Evolutionary conservation across 2,329 filamentous ascomycete species (phyloP).

Genomic region (Botrytis fabae): DNA sequence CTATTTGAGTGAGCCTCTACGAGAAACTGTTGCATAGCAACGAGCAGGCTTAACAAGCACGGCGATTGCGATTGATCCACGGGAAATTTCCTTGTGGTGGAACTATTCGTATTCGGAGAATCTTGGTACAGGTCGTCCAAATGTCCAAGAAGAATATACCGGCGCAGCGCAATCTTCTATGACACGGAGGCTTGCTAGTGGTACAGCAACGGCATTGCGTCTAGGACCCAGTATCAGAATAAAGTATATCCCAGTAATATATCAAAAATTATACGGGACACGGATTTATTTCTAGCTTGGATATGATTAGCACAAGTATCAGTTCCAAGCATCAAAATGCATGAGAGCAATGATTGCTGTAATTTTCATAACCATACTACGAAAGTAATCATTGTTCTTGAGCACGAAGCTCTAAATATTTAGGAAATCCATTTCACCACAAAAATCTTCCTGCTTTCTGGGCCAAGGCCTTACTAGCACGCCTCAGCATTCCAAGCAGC

Average conservation of each 20-base stretch:
- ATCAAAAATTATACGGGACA: background rate
- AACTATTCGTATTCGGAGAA: too few relatives aligned
- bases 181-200: background rate
- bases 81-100: background rate
- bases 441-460: background rate
- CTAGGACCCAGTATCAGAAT: accelerated
- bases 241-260: background rate
- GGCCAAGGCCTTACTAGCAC: too few relatives aligned
- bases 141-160: background rate
- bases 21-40: background rate
- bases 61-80: background rate
- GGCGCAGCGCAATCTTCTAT: background rate
- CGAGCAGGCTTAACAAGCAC: background rate
- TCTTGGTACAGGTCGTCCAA: too few relatives aligned
- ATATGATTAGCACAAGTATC: background rate
- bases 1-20: background rate
- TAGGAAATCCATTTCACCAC: background rate
- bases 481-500: background rate
- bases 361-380: background rate
- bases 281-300: accelerated
- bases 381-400: background rate
- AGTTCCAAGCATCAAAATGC: background rate
- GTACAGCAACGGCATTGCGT: accelerated
- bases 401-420: background rate
- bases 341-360: background rate